Conservation (phyloP, 805 yeast species). For the Wickerhamomyces sydowiorum region DNA sequence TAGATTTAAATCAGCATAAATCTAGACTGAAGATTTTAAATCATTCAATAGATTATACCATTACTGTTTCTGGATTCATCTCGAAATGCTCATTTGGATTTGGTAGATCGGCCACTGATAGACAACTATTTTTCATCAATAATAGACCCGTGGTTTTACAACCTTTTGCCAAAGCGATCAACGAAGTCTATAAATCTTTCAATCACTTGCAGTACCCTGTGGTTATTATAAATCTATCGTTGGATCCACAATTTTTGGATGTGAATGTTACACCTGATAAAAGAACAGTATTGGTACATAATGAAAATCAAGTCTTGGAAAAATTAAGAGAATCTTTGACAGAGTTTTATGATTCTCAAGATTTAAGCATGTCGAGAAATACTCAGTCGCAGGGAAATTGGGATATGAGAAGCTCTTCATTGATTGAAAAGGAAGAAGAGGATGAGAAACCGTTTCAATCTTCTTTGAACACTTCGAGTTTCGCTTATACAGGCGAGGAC, state of each 20-base stretch:
- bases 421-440: conserved; percentile 1
- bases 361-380: conserved; percentile 26
- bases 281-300: conserved; percentile 59
- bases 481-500: conserved; percentile 1
- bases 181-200: conserved; percentile 67
- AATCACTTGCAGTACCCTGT: conserved; percentile 74
- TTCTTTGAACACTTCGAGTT: conserved; percentile 1
- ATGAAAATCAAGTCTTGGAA: conserved; percentile 57
- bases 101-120: conserved; percentile 65
- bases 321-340: conserved; percentile 45
- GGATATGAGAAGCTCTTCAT: background rate
- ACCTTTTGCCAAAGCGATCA: conserved; percentile 50
- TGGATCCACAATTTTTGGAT: conserved; percentile 56
- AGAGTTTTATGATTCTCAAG: conserved; percentile 37
- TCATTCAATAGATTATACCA: conserved; percentile 22
- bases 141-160: conserved; percentile 65
- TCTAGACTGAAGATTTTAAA: conserved; percentile 9
- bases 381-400: conserved; percentile 2
- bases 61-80: conserved; percentile 51
- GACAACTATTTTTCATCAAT: conserved; percentile 74
- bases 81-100: conserved; percentile 78
- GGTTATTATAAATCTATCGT: conserved; percentile 51
- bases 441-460: conserved; percentile 1
- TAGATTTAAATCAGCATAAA: conserved; percentile 29
- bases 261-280: conserved; percentile 93